Evolutionary conservation across 2,329 filamentous ascomycete species (phyloP), one percentile per base, ranked within the genome.

Genomic region (Fusarium sp.): DNA sequence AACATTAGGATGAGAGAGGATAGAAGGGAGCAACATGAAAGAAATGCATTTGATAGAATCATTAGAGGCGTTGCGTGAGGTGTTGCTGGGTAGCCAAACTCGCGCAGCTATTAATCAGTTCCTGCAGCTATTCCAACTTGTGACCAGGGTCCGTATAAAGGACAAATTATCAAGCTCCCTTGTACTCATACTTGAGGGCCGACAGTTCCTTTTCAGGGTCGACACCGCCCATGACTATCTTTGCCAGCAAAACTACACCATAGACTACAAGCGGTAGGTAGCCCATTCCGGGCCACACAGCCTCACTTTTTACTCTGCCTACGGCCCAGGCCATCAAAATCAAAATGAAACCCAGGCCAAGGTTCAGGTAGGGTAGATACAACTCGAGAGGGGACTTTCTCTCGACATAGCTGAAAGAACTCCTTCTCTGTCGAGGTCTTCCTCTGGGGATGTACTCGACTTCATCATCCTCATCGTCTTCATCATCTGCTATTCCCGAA

Each of bases 131-230:
- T n/a, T 45, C 48, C 35, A 57, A 57, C n/a, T 22, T 35, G 24
- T 64, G 24, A 33, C 29, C 18, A 27, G 33, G 33, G n/a, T 48
- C 41, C 18, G 35, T 54, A 31, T 35, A 61, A 33, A 37, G 20
- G 22, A n/a, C 11, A 33, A 33, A 31, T 22, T 7, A 11, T 79
- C 76, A 93, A 48, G 92, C 92, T 4, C 92, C 92, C 79, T 92
- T 94, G 79, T 90, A 92, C 64, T 87, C 86, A 83, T 94, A 94
- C 80, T 85, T 89, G 78, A 94, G 84, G 64, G 83, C 84, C 58
- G 87, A 84, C 76, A 95, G 82, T 78, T 93, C 92, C 71, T 85
- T 83, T 78, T 90, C 91, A 6, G 93, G 89, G 82, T 95, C 92
- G 10, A 95, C 88, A 57, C 90, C 87, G 5, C 88, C 87, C 88